Percentiles rank a stretch among this genome's conserved stretches.
These are phyloP conservation scores for Colletotrichum sp. DNA, from an alignment of 2,329 filamentous ascomycete species.

Conservation along the genomic window DNA sequence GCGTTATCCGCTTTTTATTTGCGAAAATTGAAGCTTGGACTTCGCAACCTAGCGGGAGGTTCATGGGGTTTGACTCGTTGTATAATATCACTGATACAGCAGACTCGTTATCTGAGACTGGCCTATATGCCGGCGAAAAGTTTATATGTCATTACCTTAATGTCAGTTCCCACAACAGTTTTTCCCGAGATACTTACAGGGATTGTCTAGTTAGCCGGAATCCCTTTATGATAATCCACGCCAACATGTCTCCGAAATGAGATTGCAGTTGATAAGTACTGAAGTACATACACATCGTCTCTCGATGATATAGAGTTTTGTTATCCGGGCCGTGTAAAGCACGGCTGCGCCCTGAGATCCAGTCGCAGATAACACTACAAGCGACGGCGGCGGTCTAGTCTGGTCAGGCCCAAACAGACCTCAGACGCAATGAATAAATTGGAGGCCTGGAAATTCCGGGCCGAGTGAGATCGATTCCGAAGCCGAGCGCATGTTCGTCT, in stretches of 20 bases:
- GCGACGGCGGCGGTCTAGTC: too few relatives aligned
- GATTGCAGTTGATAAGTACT: not conserved
- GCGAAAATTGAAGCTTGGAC: not conserved
- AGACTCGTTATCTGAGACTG: not conserved
- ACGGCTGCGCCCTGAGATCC: not conserved
- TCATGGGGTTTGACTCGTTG: not conserved
- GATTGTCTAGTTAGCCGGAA: not conserved
- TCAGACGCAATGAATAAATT: not conserved
- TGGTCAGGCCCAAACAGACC: not conserved
- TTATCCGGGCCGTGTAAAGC: not conserved
- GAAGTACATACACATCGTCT: not conserved
- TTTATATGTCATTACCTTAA: not conserved
- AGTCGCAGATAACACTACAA: not conserved
- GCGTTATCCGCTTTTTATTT: not conserved
- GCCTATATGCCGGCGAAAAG: not conserved
- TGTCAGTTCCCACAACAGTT: not conserved
- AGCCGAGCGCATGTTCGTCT: not conserved
- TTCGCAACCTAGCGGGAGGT: not conserved
- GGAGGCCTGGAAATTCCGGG: not conserved
- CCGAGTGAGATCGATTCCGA: not conserved
- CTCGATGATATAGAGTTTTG: not conserved
- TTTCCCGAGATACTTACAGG: not conserved
- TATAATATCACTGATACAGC: not conserved
- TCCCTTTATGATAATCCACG: not conserved
- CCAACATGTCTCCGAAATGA: not conserved